phyloP scores from a whole-genome alignment of 2,329 filamentous ascomycete genomes.

The Alternaria angustiovoidea region DNA sequence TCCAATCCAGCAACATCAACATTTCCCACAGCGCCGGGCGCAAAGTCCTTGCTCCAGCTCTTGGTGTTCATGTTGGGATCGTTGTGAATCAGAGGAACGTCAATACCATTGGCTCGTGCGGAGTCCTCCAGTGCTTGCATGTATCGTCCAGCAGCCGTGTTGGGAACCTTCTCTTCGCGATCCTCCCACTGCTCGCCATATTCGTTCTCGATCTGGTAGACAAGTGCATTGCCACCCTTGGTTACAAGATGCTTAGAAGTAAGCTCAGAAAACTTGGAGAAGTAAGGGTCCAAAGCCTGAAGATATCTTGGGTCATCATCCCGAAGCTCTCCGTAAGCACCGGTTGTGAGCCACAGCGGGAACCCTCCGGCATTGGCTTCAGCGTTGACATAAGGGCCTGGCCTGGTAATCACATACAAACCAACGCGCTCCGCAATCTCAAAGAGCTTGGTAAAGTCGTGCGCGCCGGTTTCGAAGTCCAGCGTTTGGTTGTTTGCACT shows the following conservation, averaged over 20 bases:
- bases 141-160: constrained; percentile 61
- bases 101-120: constrained; percentile 65
- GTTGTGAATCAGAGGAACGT: constrained; percentile 66
- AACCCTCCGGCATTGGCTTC: constrained; percentile 70
- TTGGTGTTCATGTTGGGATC: constrained; percentile 66
- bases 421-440: constrained; percentile 63
- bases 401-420: constrained; percentile 64
- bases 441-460: constrained; percentile 62
- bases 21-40: constrained; percentile 60
- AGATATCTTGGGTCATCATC: constrained; percentile 63
- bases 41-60: constrained; percentile 69
- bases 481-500: constrained; percentile 55
- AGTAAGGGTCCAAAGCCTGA: constrained; percentile 64
- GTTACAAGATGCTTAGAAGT: constrained; percentile 64
- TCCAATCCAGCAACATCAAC: constrained; percentile 64
- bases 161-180: constrained; percentile 53
- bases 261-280: constrained; percentile 59
- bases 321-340: constrained; percentile 63
- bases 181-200: constrained; percentile 54
- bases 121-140: constrained; percentile 65
- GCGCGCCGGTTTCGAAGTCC: constrained; percentile 63
- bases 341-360: constrained; percentile 69
- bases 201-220: constrained; percentile 68
- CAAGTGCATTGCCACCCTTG: constrained; percentile 64
- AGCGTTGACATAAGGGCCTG: constrained; percentile 70